These are phyloP conservation scores for Brassica rapa DNA, from an alignment of 345 rosid genomes.

Conservation along the genomic window DNA sequence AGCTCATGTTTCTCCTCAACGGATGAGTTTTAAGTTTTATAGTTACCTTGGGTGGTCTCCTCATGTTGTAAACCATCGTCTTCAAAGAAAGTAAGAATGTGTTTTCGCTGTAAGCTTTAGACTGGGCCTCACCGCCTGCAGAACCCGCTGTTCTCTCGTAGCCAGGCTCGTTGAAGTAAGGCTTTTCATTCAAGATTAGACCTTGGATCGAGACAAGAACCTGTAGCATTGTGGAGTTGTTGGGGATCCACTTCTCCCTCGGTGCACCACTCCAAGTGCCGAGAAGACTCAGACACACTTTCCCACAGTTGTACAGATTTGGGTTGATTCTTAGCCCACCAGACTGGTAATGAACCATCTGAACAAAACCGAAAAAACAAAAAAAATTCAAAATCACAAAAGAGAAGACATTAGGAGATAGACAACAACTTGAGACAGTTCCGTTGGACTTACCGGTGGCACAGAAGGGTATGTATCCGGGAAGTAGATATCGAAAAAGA, in stretches of 20 bases:
- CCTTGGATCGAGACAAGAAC: constrained; percentile 98
- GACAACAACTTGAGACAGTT: constrained; percentile 4
- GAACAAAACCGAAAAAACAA: constrained; percentile 32
- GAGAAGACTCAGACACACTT: constrained; percentile 93
- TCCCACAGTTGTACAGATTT: constrained; percentile 70
- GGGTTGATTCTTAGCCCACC: constrained; percentile 90
- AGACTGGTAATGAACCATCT: constrained; percentile 76
- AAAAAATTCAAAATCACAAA: not conserved
- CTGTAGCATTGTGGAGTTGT: constrained; percentile 75
- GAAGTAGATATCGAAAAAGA: constrained; percentile 85
- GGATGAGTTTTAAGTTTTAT: not conserved
- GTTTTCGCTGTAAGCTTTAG: constrained; percentile 67
- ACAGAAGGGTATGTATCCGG: constrained; percentile 67
- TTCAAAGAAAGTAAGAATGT: constrained; percentile 61
- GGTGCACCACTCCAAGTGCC: constrained; percentile 76
- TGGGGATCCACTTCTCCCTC: constrained; percentile 88
- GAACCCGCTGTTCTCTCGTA: constrained; percentile 53
- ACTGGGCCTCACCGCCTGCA: constrained; percentile 2
- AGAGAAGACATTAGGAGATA: not conserved
- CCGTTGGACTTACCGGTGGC: constrained; percentile 64
- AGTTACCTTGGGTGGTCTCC: constrained; percentile 80
- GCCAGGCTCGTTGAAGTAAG: constrained; percentile 93
- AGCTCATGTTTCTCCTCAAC: not conserved
- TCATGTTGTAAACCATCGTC: constrained; percentile 72
- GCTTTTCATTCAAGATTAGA: constrained; percentile 76